Evolutionary conservation across 257 asterid species (phyloP), one percentile per base, ranked within the genome.

Genomic region (Capsicum chinense): DNA sequence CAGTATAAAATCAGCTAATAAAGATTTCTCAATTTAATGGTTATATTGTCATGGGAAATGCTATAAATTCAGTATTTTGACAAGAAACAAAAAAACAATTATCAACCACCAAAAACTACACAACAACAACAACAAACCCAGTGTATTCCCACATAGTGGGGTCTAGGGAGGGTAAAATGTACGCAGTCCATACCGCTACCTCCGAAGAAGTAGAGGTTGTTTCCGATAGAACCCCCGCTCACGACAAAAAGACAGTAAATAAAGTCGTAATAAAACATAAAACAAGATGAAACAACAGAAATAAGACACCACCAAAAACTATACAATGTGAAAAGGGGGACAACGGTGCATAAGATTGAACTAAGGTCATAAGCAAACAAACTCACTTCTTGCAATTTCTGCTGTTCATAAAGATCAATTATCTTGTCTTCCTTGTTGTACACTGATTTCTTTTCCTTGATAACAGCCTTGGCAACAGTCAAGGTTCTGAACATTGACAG

Each of bases 311-410:
- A 71, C 58, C 39, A 71, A 73, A 73, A 73, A 73, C 44, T 19
- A 74, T 74, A 73, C 42, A 73, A 33, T 69, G 63, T 76, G 26
- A 33, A 52, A 76, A 76, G 13, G 81, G 47, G 47, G 10, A 52
- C 48, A 52, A 21, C 63, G 26, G 60, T 76, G 81, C 81, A 52
- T 21, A 13, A 76, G 81, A 52, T 68, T 52, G 81, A 76, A 52
- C 47, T 74, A 21, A 50, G 80, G 44, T 26, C 63, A 52, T 52
- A 76, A 76, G 81, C 48, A 76, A 52, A 76, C 21, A 76, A 83
- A 90, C 98, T 92, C 91, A 96, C 99, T 67, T 94, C 93, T 85
- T 93, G 92, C 89, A 93, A 86, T 87, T 92, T 96, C 88, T 88
- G 92, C 71, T 91, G 90, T 73, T 91, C 98, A 87, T 88, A 82